Conservation (phyloP, 148 eudicot species). For the Rhododendron kiyosumense region DNA sequence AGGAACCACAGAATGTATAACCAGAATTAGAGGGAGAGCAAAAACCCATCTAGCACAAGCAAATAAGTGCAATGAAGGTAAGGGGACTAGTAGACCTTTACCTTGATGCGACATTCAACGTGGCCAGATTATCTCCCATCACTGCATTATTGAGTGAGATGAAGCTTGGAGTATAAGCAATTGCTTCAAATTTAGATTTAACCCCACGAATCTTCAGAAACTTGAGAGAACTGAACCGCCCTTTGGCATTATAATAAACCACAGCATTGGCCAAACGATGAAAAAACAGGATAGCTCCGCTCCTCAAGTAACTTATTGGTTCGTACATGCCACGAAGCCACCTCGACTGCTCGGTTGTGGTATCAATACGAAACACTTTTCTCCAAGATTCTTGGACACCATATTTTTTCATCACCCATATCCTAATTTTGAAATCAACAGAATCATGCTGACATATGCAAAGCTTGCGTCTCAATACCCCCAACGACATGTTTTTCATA, state of each 20-base stretch:
- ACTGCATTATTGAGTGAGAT: neutral
- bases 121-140: neutral
- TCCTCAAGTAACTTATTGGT: too few species aligned
- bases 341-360: too few species aligned
- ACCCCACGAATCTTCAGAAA: neutral
- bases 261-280: too few species aligned
- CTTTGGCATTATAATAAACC: too few species aligned
- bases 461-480: slow-evolving; percentile 13
- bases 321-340: too few species aligned
- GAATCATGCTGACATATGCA: slow-evolving; percentile 6
- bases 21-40: too few species aligned
- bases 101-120: neutral
- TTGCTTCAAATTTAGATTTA: neutral
- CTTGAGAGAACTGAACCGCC: neutral
- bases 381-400: too few species aligned
- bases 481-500: neutral
- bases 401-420: too few species aligned
- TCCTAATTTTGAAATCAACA: neutral
- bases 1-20: too few species aligned
- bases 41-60: too few species aligned
- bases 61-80: neutral
- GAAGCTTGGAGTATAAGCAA: slow-evolving; percentile 1
- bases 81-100: neutral
- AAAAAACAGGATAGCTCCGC: too few species aligned
- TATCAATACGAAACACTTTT: too few species aligned